Evolutionary conservation across 257 asterid species (phyloP).

Genomic region (Ophiorrhiza pumila): DNA sequence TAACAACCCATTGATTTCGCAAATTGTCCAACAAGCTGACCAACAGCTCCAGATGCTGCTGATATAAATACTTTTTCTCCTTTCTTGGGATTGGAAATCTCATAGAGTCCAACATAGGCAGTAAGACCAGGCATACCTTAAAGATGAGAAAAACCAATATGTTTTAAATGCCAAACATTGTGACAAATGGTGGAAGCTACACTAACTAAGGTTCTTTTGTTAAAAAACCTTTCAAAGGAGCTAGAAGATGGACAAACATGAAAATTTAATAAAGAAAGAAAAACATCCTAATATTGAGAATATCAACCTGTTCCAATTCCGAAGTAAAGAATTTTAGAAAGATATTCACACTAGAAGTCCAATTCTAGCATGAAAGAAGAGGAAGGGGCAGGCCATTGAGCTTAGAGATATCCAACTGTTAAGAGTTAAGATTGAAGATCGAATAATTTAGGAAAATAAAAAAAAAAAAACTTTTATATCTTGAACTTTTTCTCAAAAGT

Average conservation of each 20-base stretch:
- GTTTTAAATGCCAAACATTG: not conserved
- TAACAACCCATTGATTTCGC: conserved; percentile 50
- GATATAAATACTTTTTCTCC: conserved; percentile 33
- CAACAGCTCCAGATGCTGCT: conserved; percentile 55
- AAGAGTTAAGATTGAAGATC: too few species aligned
- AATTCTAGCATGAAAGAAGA: not conserved
- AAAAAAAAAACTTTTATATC: too few species aligned
- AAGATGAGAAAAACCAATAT: not conserved
- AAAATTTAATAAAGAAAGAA: too few species aligned
- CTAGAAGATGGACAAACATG: too few species aligned
- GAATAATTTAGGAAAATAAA: too few species aligned
- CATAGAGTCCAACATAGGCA: not conserved
- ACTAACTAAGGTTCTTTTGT: too few species aligned
- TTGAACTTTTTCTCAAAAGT: too few species aligned
- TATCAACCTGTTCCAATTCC: too few species aligned
- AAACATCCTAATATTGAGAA: too few species aligned
- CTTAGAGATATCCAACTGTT: conserved; percentile 36
- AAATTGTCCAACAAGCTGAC: conserved; percentile 57
- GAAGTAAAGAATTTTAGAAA: too few species aligned
- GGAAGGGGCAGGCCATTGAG: not conserved
- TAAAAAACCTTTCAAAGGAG: too few species aligned
- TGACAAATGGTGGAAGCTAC: not conserved
- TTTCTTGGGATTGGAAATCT: not conserved
- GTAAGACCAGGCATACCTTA: conserved; percentile 45
- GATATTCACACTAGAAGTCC: not conserved